Evolutionary conservation across 345 rosid genomes (phyloP), one percentile per base, ranked within the genome.

Genomic region (Eutrema heterophyllum): DNA sequence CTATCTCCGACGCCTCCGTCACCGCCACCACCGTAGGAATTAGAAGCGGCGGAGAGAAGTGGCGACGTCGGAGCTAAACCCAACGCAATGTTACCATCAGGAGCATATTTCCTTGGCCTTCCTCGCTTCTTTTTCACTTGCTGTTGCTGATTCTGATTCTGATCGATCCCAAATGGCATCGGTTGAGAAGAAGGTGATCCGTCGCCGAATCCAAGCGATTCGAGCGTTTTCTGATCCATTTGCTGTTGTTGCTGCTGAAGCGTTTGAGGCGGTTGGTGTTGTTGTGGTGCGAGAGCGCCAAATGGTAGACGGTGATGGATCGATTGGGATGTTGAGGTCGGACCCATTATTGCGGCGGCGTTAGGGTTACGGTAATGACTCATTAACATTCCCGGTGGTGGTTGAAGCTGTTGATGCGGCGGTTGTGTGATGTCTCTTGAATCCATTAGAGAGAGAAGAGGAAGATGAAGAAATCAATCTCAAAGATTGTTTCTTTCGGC

Each of bases 71-170:
- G 79, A 1, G 97, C 82, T 67, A 95, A 78, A 29, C 91, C 92
- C 55, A 92, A 73, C 5, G 94, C 91, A 84, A 86, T 90, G 87
- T 76, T 89, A 52, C 97, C 98, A 7, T 95, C 99, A 2, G 94
- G 83, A 38, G 93, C 72, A 65, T 92, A 89, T 73, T 96, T 92
- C 63, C 98, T 90, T 0, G 98, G 98, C 58, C 99, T 77, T 4
- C 99, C 98, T 9, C 79, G 44, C 81, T 85, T 96, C 90, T 87
- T 96, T 89, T 87, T 87, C 9, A 62, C 78, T 58, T 77, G 82
- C 12, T 52, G 64, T 14, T 64, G 44, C 46, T 16, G 38, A 8
- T 27, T 43, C 4, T 10, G 95, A 76, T 57, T 85, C 90, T 61
- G 68, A 40, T 64, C 76, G 2, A 71, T 64, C 43, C 62, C 76